These are phyloP conservation scores for Jackrogersella minutella DNA, from an alignment of 495 filamentous ascomycete species.

Conservation along the genomic window DNA sequence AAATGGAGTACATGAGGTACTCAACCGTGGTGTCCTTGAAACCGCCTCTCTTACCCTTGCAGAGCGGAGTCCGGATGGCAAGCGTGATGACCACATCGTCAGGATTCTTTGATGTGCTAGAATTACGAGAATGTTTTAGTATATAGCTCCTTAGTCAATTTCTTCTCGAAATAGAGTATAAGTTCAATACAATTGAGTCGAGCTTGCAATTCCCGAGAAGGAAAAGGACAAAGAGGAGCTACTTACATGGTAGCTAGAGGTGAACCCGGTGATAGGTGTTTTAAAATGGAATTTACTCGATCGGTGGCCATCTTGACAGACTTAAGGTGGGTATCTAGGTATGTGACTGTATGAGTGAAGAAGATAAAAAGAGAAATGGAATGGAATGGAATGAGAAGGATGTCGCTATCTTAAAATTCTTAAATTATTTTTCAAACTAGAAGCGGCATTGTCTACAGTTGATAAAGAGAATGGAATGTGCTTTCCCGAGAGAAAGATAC, in stretches of 20 bases:
- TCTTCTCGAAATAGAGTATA: no score
- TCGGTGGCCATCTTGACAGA: conserved; percentile 77
- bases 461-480: conserved; percentile 33
- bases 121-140: conserved; percentile 7
- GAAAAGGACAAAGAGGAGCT: background rate
- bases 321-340: background rate
- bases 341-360: background rate
- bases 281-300: conserved; percentile 85
- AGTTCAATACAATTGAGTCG: background rate
- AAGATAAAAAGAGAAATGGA: background rate
- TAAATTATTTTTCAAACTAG: background rate
- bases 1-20: conserved; percentile 77
- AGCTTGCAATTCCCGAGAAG: background rate
- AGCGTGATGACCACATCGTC: conserved; percentile 96
- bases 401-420: conserved; percentile 9
- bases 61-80: conserved; percentile 78
- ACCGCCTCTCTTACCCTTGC: conserved; percentile 82
- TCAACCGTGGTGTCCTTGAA: conserved; percentile 96
- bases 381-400: background rate
- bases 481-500: conserved; percentile 4
- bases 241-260: conserved; percentile 80
- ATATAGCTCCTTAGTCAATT: no score
- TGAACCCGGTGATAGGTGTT: conserved; percentile 78
- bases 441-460: conserved; percentile 29
- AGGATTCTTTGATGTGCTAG: conserved; percentile 88